These are phyloP conservation scores for Ustilago cynodontis DNA, from an alignment of 1,284 basidiomycete genomes.

Conservation along the genomic window DNA sequence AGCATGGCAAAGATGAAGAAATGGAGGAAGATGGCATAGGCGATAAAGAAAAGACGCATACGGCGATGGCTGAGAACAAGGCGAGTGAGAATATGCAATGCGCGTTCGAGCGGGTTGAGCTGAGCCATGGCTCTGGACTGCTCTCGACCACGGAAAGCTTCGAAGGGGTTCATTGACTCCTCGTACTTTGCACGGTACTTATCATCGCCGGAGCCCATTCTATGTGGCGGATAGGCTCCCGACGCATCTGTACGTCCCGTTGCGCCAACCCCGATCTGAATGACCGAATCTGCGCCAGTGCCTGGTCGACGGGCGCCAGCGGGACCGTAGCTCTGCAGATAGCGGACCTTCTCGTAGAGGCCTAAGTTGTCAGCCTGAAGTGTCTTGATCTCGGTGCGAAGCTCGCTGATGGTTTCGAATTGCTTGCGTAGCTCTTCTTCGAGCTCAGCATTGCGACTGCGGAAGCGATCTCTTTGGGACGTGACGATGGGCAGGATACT, in stretches of 20 bases:
- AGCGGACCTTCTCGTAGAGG: conserved; percentile 67
- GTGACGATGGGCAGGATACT: conserved; percentile 80
- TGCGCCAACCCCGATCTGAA: conserved; percentile 22
- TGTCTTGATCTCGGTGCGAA: conserved; percentile 61
- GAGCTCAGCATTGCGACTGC: conserved; percentile 92
- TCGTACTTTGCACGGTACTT: conserved; percentile 89
- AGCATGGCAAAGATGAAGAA: conserved; percentile 80
- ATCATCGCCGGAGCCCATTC: conserved; percentile 75
- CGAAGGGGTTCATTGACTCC: conserved; percentile 96
- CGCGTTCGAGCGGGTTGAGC: conserved; percentile 90
- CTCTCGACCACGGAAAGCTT: conserved; percentile 93
- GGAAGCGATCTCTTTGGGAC: conserved; percentile 92
- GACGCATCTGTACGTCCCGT: conserved; percentile 25
- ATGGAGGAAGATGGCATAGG: conserved; percentile 84
- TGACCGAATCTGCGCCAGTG: conserved; percentile 21
- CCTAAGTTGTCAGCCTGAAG: conserved; percentile 64
- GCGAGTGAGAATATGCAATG: conserved; percentile 85
- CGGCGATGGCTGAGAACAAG: conserved; percentile 85
- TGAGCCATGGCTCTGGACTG: conserved; percentile 89
- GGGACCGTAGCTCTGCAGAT: conserved; percentile 57
- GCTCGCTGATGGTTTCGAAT: conserved; percentile 89
- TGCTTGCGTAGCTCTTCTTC: conserved; percentile 96
- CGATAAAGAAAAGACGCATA: conserved; percentile 79
- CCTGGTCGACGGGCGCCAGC: conserved; percentile 48
- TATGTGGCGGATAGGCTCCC: conserved; percentile 34